phyloP scores from a whole-genome alignment of 768 basidiomycete genomes.

The Russula griseocarnosa region DNA sequence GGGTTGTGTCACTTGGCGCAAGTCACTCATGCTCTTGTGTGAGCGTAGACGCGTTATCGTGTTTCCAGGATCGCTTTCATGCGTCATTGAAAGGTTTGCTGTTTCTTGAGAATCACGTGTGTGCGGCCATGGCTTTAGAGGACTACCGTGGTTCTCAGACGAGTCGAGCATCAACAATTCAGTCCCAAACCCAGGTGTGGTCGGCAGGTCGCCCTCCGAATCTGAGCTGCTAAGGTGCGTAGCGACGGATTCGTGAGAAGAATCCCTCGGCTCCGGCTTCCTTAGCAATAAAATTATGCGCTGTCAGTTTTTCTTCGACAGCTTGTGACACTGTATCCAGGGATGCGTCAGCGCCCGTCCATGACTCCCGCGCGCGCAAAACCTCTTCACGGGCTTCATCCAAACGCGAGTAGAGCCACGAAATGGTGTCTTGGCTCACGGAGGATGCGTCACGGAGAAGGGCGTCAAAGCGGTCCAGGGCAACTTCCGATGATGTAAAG shows the following conservation, averaged over 20 bases:
- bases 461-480: constrained; percentile 44
- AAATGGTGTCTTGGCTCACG: constrained; percentile 45
- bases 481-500: constrained; percentile 38
- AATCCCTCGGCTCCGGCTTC: not conserved
- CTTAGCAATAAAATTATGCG: not conserved
- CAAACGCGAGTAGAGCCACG: constrained; percentile 50
- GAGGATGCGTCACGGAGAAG: constrained; percentile 48
- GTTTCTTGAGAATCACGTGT: constrained; percentile 7
- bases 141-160: not conserved
- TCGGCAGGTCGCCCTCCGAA: not conserved
- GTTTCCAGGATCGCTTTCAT: not conserved
- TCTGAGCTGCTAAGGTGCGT: constrained; percentile 20
- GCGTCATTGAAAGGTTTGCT: not conserved
- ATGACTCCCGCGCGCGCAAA: constrained; percentile 43
- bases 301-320: constrained; percentile 43
- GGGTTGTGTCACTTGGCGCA: not conserved
- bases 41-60: constrained; percentile 13
- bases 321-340: constrained; percentile 44
- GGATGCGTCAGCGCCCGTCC: constrained; percentile 44
- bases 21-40: constrained; percentile 28
- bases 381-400: constrained; percentile 51
- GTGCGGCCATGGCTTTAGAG: constrained; percentile 16
- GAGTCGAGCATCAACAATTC: constrained; percentile 10
- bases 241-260: constrained; percentile 9
- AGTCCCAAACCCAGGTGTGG: constrained; percentile 4